These are phyloP conservation scores for Crithidia bombi DNA, from an alignment of 208 protist species.

Conservation along the genomic window DNA sequence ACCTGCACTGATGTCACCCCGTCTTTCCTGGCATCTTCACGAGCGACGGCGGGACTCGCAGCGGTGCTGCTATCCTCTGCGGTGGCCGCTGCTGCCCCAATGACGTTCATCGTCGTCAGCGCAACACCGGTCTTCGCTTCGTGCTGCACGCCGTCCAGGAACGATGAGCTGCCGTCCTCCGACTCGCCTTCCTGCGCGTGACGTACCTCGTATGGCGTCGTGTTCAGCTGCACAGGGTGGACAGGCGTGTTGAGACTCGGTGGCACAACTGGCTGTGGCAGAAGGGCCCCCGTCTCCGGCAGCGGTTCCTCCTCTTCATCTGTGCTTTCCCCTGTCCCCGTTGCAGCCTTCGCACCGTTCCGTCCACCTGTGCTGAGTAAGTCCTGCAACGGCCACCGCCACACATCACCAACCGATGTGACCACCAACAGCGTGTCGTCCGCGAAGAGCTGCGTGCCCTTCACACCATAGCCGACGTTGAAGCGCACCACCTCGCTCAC, in stretches of 20 bases:
- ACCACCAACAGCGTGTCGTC: slow-evolving; percentile 72
- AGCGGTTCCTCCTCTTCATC: slow-evolving; percentile 27
- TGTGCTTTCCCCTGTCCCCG: neutral
- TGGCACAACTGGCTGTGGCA: slow-evolving; percentile 17
- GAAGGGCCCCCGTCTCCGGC: slow-evolving; percentile 8
- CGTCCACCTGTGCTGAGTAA: slow-evolving; percentile 33
- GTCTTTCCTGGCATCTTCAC: neutral
- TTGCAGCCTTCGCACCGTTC: neutral
- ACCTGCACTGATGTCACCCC: slow-evolving; percentile 8
- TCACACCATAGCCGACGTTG: slow-evolving; percentile 82
- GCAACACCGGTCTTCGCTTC: neutral
- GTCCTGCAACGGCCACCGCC: slow-evolving; percentile 77
- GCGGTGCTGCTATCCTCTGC: neutral
- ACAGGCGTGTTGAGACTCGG: slow-evolving; percentile 3
- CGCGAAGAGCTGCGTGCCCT: slow-evolving; percentile 65
- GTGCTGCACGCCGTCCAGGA: neutral
- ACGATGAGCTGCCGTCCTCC: slow-evolving; percentile 23
- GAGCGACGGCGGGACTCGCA: neutral
- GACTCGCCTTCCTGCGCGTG: slow-evolving; percentile 23
- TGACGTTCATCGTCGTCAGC: neutral
- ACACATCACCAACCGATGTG: slow-evolving; percentile 79
- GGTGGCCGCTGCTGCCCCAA: neutral
- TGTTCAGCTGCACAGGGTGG: neutral
- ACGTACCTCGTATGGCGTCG: slow-evolving; percentile 22
- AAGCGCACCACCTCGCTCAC: slow-evolving; percentile 74